Evolutionary conservation across 208 protist species (phyloP).

Genomic region (Trypanosoma mega): DNA sequence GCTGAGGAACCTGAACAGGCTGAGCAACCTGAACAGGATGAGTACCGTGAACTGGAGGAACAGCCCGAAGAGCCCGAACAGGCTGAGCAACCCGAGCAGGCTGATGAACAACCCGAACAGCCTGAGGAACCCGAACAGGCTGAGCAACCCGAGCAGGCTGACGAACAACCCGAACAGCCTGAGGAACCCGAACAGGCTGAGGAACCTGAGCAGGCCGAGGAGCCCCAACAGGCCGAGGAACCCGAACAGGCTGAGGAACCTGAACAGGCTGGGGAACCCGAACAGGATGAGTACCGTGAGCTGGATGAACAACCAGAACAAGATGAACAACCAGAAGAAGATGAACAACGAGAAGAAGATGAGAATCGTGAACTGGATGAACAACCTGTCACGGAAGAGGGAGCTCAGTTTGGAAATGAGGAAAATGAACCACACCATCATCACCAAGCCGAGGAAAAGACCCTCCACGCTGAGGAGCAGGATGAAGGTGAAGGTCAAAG

Average conservation of each 20-base stretch:
- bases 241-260: not conserved
- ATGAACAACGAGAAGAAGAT: not conserved
- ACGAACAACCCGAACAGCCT: not conserved
- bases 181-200: not conserved
- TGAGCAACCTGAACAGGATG: not conserved
- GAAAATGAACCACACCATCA: not conserved
- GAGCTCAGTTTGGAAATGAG: not conserved
- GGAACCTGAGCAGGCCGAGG: not conserved
- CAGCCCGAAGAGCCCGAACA: not conserved
- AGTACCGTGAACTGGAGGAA: not conserved
- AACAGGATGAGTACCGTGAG: not conserved
- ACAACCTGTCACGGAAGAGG: not conserved
- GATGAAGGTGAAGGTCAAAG: not conserved
- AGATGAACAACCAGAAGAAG: not conserved
- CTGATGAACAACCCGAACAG: not conserved
- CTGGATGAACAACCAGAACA: not conserved
- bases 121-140: not conserved
- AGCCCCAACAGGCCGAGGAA: not conserved
- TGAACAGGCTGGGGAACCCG: not conserved
- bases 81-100: not conserved
- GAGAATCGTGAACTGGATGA: not conserved
- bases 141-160: not conserved
- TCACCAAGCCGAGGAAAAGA: not conserved
- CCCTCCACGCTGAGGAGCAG: not conserved
- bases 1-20: no score